Percentiles rank a stretch among this genome's conserved stretches.
Conservation (phyloP, 176 grass and related monocot genomes). For the Musa troglodytarum region DNA sequence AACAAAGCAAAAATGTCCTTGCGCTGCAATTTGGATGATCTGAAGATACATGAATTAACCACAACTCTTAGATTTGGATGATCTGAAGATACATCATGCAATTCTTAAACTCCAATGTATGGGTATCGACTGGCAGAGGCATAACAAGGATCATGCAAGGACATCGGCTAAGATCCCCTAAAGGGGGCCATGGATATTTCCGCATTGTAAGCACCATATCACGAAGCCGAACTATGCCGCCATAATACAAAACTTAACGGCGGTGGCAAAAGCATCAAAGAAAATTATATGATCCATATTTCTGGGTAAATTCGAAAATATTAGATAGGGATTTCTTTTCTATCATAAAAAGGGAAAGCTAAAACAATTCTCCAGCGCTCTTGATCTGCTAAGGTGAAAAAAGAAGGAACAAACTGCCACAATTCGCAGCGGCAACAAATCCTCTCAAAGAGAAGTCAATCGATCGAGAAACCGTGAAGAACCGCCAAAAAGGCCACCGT, state of each 20-base stretch:
- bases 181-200: no score
- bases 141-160: not conserved
- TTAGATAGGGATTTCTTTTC: not conserved
- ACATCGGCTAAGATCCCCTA: not conserved
- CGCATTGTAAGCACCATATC: no score
- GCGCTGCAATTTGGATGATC: no score
- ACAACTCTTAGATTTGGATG: no score
- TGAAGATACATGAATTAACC: no score
- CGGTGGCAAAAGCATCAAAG: not conserved
- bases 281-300: not conserved
- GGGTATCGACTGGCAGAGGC: no score
- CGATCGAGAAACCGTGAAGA: not conserved
- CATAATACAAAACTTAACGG: no score
- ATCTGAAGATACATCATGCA: no score
- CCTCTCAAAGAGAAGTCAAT: conserved; percentile 5
- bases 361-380: not conserved
- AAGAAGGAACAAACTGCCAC: not conserved
- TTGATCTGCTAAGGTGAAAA: not conserved
- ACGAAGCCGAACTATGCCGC: no score
- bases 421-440: not conserved
- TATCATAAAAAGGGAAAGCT: not conserved
- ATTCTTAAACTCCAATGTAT: no score
- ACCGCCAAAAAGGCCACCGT: not conserved
- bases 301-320: not conserved
- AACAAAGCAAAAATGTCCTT: no score